A percentile compares a stretch with the other conserved stretches of the same genome.
phyloP scores from a whole-genome alignment of 345 rosid genomes.

The Bruguiera gymnorhiza region DNA sequence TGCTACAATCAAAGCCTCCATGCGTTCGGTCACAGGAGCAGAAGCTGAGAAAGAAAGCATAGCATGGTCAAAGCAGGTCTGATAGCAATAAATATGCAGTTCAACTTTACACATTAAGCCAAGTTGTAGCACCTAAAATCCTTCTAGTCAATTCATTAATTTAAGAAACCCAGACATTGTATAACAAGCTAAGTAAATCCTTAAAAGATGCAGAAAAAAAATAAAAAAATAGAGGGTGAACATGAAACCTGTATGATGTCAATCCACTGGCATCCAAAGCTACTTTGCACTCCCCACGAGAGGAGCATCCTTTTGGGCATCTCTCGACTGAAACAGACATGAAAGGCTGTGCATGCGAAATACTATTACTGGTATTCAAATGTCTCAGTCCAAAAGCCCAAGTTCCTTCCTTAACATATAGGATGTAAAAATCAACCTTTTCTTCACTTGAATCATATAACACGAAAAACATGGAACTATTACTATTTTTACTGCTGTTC shows the following conservation, averaged over 20 bases:
- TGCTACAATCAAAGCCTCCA: slow-evolving; percentile 94
- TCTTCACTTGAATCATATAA: slow-evolving; percentile 63
- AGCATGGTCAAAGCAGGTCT: slow-evolving; percentile 5
- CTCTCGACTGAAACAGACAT: slow-evolving; percentile 87
- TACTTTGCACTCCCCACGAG: slow-evolving; percentile 68
- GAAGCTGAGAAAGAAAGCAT: slow-evolving; percentile 53
- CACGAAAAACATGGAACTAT: slow-evolving; percentile 60
- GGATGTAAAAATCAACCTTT: slow-evolving; percentile 79
- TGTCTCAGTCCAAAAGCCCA: slow-evolving; percentile 79
- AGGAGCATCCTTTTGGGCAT: slow-evolving; percentile 84
- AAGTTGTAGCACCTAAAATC: neutral
- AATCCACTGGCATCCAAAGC: slow-evolving; percentile 90
- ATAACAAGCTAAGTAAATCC: neutral
- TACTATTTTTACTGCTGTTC: slow-evolving; percentile 54
- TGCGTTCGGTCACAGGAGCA: slow-evolving; percentile 86
- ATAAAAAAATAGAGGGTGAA: slow-evolving; percentile 3
- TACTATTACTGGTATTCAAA: slow-evolving; percentile 29
- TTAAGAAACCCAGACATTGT: too few relatives aligned
- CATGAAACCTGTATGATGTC: slow-evolving; percentile 69
- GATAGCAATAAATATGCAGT: slow-evolving; percentile 1
- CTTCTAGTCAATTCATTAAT: neutral
- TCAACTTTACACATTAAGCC: slow-evolving; percentile 5
- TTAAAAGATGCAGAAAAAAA: neutral
- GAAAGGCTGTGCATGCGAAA: slow-evolving; percentile 40
- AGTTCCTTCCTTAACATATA: slow-evolving; percentile 83